phyloP scores from a whole-genome alignment of 1,284 basidiomycete species.

The Naganishia albida region DNA sequence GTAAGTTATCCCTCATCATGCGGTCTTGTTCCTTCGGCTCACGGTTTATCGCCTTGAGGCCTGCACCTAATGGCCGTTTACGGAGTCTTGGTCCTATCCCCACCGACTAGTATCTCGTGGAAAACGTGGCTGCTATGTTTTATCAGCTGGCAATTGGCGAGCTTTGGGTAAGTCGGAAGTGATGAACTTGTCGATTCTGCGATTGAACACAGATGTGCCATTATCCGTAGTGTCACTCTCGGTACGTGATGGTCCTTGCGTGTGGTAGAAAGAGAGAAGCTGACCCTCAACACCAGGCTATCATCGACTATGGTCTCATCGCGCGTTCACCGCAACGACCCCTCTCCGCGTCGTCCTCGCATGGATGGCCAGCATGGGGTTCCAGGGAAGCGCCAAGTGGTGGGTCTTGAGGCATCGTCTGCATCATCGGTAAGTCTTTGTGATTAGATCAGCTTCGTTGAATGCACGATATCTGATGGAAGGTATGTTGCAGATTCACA shows the following conservation, averaged over 20 bases:
- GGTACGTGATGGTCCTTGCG: too few relatives aligned
- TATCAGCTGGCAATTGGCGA: slow-evolving; percentile 68
- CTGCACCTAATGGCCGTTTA: slow-evolving; percentile 64
- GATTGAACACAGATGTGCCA: too few relatives aligned
- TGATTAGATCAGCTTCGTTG: background rate
- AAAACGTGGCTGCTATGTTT: slow-evolving; percentile 62
- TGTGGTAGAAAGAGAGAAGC: too few relatives aligned
- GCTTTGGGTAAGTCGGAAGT: slow-evolving; percentile 65
- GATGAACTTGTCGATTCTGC: too few relatives aligned
- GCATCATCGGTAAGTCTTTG: slow-evolving; percentile 63
- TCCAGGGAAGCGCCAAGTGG: slow-evolving; percentile 65
- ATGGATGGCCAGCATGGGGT: slow-evolving; percentile 68
- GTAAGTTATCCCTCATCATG: slow-evolving; percentile 28
- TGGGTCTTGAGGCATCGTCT: slow-evolving; percentile 74
- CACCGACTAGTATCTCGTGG: slow-evolving; percentile 54
- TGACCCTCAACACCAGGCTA: slow-evolving; percentile 64
- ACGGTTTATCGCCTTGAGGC: slow-evolving; percentile 31
- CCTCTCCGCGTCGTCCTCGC: slow-evolving; percentile 64
- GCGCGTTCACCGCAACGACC: slow-evolving; percentile 64
- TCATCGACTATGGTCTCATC: slow-evolving; percentile 73
- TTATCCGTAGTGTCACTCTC: slow-evolving; percentile 24
- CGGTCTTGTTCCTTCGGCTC: too few relatives aligned
- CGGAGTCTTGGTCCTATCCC: slow-evolving; percentile 61
- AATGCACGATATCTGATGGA: background rate
- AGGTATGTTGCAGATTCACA: slow-evolving; percentile 60